Evolutionary conservation across 2,329 filamentous ascomycete species (phyloP).

Genomic region (Nemania sp.): DNA sequence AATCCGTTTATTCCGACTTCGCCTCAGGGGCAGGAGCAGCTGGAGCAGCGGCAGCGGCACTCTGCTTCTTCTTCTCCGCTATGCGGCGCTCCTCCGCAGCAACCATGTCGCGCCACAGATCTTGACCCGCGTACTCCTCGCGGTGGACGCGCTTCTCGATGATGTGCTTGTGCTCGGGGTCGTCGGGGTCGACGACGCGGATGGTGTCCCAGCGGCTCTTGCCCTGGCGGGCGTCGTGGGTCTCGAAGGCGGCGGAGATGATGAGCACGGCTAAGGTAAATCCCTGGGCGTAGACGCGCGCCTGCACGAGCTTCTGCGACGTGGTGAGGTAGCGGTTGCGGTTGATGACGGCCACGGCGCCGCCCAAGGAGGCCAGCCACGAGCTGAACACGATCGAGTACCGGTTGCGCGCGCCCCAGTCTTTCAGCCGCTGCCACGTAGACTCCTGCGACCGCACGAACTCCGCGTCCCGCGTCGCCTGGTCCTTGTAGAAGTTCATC

Average conservation of each 20-base stretch:
- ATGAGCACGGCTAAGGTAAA: conserved; percentile 83
- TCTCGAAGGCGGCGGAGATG: conserved; percentile 80
- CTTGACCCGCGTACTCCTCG: conserved; percentile 84
- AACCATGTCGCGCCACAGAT: conserved; percentile 94
- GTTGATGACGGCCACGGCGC: conserved; percentile 74
- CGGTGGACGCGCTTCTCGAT: conserved; percentile 88
- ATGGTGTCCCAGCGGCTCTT: conserved; percentile 83
- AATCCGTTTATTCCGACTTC: conserved; percentile 4
- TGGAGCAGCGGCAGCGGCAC: not conserved
- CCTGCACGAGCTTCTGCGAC: conserved; percentile 89
- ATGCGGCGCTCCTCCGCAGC: conserved; percentile 72
- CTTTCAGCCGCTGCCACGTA: conserved; percentile 61
- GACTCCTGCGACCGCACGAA: conserved; percentile 61
- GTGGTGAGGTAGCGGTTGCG: conserved; percentile 75
- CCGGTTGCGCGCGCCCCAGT: conserved; percentile 78
- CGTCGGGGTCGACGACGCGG: conserved; percentile 76
- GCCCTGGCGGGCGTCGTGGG: conserved; percentile 73
- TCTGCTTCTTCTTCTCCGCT: conserved; percentile 46
- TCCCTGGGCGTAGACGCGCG: conserved; percentile 90
- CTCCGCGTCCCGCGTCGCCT: conserved; percentile 58
- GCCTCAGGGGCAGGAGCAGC: not conserved
- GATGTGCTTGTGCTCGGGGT: conserved; percentile 79
- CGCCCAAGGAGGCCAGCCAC: conserved; percentile 80
- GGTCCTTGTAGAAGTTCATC: conserved; percentile 66
- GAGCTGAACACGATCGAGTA: conserved; percentile 83